Conservation (phyloP, 2,329 filamentous ascomycete species). For the Cryphonectria radicalis region DNA sequence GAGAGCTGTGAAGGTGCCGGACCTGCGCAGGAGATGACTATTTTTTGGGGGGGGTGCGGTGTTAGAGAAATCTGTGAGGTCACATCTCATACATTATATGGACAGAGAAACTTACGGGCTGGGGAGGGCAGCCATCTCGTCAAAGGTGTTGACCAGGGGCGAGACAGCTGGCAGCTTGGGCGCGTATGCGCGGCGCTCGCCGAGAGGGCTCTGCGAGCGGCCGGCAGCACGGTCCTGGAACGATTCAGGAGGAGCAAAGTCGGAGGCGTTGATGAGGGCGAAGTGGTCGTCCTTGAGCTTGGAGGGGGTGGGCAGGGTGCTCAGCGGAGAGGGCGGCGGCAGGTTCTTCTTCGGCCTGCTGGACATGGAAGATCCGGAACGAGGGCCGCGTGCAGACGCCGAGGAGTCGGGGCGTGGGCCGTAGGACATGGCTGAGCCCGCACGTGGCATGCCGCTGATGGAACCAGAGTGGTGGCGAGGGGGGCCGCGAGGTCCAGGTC, state of each 20-base stretch:
- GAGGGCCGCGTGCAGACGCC: constrained; percentile 46
- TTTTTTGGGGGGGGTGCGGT: background rate
- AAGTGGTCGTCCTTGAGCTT: constrained; percentile 84
- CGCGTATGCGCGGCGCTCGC: constrained; percentile 73
- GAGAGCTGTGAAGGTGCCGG: constrained; percentile 74
- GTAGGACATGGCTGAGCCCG: constrained; percentile 45
- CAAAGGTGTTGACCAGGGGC: constrained; percentile 82
- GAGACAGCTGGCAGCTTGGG: constrained; percentile 73
- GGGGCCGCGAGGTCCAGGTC: constrained; percentile 29
- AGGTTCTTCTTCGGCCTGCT: constrained; percentile 49
- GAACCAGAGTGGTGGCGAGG: constrained; percentile 52
- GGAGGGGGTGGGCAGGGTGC: constrained; percentile 80
- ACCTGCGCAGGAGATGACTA: constrained; percentile 76
- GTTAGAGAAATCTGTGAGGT: constrained; percentile 35
- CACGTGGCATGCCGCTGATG: constrained; percentile 56
- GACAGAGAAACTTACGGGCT: constrained; percentile 76
- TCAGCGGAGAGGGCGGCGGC: constrained; percentile 75
- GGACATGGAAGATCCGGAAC: constrained; percentile 53
- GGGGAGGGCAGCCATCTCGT: constrained; percentile 82
- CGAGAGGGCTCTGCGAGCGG: constrained; percentile 65
- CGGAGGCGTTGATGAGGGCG: constrained; percentile 68
- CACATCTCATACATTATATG: background rate
- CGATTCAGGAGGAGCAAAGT: constrained; percentile 81
- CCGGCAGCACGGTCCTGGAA: constrained; percentile 72
- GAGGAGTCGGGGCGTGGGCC: constrained; percentile 42